Conservation (phyloP, 176 grass and related monocot genomes). For the Thinopyrum elongatum region DNA sequence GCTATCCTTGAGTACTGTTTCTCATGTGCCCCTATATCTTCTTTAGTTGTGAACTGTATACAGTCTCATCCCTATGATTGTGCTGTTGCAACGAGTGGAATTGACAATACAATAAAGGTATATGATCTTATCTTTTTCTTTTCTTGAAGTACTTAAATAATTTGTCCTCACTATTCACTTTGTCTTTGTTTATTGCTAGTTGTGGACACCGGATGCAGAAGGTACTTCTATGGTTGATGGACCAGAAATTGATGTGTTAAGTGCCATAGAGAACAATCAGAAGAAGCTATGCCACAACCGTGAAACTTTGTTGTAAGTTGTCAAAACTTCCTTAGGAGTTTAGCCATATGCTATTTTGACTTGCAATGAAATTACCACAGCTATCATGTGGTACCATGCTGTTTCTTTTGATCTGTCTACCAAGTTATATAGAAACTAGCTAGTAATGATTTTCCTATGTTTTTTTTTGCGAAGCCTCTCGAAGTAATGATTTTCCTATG, state of each 20-base stretch:
- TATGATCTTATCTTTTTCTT: constrained; percentile 7
- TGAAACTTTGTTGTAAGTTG: constrained; percentile 73
- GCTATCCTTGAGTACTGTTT: constrained; percentile 2
- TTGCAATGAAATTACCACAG: constrained; percentile 1
- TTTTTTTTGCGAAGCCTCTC: no score
- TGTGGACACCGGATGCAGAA: constrained; percentile 84
- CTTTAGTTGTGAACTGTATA: constrained; percentile 96
- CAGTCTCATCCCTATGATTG: constrained; percentile 96
- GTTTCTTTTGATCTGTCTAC: neutral
- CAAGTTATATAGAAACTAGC: neutral
- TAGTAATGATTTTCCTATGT: neutral
- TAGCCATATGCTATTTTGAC: neutral
- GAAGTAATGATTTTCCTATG: neutral
- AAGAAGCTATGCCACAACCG: constrained; percentile 65
- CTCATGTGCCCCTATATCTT: constrained; percentile 35
- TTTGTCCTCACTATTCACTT: neutral
- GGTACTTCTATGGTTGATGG: constrained; percentile 63
- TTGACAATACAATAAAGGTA: constrained; percentile 96
- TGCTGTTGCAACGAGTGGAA: constrained; percentile 88
- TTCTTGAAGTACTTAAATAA: neutral
- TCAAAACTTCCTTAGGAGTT: neutral
- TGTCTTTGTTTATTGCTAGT: constrained; percentile 40
- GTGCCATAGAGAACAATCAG: constrained; percentile 90
- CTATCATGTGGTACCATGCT: neutral
- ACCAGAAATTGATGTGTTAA: constrained; percentile 71